Base-by-base conservation (phyloP, 2,329 filamentous ascomycete species). In the Bipolaris gigantea region DNA sequence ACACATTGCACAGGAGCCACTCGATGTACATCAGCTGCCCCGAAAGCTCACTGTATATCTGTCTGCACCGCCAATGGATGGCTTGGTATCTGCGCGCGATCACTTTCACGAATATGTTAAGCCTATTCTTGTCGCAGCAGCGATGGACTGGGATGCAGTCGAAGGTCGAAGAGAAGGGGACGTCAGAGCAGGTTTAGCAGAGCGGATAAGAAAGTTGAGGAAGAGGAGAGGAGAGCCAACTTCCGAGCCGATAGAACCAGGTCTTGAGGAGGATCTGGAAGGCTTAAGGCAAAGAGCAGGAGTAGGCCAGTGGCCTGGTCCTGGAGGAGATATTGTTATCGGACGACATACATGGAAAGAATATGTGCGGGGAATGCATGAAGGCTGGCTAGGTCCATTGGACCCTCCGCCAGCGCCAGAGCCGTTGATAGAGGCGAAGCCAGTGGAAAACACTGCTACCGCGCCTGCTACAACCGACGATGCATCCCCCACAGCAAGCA, bases 81-180 rank as follows among this genome's bases (percentile, higher is more conserved):
- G 90, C 5, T 78, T 97, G 49, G 84, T 92, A 52, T 77, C 85
- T 38, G 90, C 92, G n/a, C 89, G 96, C 66, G 92, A 97, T 64
- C 92, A 97, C 76, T 99, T 96, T 75, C 88, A 92, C 68, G 90
- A 96, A 73, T 99, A 97, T 71, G 85, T 97, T 39, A 97, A 97
- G 80, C 94, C 94, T 1, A 84, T 99, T 23, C 78, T 99, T 35
- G 89, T 94, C 4, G 89, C 91, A 2, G 93, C 90, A 1, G 92
- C 92, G 0, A 78, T 97, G 69, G 94, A 99, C 73, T 97, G 95
- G 86, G 93, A 97, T 67, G 95, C 97, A 53, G 84, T 97, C 5
- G 93, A 97, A 76, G 94, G 93, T 5, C 82, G 92, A 48, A 87
- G 88, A 71, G 89, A 97, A 78, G 94, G 94, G n/a, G 93, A 99